Evolutionary conservation across 208 protist genomes (phyloP), one percentile per base, ranked within the genome.

Genomic region (Trypanosoma cruzi): DNA sequence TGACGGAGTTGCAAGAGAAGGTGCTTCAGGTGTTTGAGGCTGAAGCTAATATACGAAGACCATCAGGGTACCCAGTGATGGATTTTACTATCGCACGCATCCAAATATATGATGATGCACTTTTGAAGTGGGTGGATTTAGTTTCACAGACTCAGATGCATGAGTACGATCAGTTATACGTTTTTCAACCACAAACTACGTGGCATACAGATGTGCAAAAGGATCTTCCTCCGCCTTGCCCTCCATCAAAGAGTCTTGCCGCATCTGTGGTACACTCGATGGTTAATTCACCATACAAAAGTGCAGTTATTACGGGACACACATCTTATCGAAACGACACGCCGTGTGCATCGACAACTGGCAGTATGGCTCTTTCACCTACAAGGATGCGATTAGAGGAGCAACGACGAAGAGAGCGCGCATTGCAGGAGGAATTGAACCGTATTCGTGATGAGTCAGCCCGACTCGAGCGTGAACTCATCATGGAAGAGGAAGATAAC

Each of bases 111-210:
- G 87, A 95, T 55, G 90, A 95, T 65, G 69, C 42, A 11, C 49
- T 60, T 18, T 50, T 89, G 55, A 62, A 77, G 52, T 95, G 90
- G 90, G 66, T 68, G n/a, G 68, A 80, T 44, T 69, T 95, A 0
- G 57, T 80, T 46, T 78, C 71, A 2, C 42, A 79, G 24, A 42
- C 78, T 2, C 87, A 95, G 67, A 68, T 93, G n/a, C 83, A 89
- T 62, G 85, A 92, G 69, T 93, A 90, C 73, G 87, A 93, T 63
- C 90, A 95, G 73, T 67, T 95, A 5, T 95, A 95, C 66, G 73
- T 87, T 18, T 95, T 92, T 59, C 90, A 95, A 67, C 87, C 90
- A 0, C 85, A 90, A 36, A 86, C 62, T 1, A 28, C 52, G 36
- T 82, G 72, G 62, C 85, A 95, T 68, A 71, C 32, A 4, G 90